Conservation (phyloP, 202 grass and related monocot species). For the Carex arenaria region DNA sequence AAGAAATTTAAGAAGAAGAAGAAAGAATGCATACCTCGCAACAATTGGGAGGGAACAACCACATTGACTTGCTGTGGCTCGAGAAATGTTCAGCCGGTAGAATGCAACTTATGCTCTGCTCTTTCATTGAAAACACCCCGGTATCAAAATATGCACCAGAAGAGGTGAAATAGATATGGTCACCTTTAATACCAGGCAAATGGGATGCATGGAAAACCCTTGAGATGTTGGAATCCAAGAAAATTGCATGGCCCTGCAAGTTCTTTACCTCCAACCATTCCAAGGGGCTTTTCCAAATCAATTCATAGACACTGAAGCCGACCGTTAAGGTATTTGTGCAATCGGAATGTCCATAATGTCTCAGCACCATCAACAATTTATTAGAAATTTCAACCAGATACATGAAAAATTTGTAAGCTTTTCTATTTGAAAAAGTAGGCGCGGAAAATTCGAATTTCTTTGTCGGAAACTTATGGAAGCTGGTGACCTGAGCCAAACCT, state of each 20-base stretch:
- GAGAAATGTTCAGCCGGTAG: background rate
- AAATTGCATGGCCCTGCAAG: background rate
- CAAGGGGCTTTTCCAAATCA: background rate
- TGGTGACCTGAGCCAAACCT: background rate
- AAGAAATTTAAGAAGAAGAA: background rate
- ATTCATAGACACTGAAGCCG: background rate
- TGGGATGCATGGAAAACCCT: constrained; percentile 14
- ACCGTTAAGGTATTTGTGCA: background rate
- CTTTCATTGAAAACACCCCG: constrained; percentile 7
- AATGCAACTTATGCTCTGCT: background rate
- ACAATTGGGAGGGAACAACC: constrained; percentile 14
- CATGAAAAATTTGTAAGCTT: background rate
- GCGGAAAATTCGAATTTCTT: background rate
- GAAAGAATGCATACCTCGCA: background rate
- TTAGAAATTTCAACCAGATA: constrained; percentile 3
- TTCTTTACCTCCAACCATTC: background rate
- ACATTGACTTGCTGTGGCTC: background rate
- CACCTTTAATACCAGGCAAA: constrained; percentile 3
- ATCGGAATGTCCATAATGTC: background rate
- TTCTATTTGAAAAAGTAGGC: background rate
- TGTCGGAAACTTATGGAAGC: background rate
- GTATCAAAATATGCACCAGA: background rate
- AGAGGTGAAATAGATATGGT: constrained; percentile 15
- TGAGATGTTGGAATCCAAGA: background rate
- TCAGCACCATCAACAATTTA: constrained; percentile 2